A percentile compares a stretch with the other conserved stretches of the same genome.
These are phyloP conservation scores for Schrenkiella parvula DNA, from an alignment of 345 rosid species.

Conservation along the genomic window DNA sequence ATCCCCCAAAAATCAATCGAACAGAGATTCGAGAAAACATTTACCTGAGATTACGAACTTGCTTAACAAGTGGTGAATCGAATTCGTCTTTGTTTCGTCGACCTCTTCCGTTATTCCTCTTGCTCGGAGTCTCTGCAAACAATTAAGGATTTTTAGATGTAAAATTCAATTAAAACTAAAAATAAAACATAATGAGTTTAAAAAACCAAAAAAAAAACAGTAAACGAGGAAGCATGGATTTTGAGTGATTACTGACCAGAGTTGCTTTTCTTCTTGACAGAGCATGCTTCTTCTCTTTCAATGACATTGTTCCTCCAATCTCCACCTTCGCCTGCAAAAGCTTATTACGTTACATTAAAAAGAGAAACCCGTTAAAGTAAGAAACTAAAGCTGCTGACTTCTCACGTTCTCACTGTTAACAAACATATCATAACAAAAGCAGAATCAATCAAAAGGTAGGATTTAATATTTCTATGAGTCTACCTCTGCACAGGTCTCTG, in stretches of 20 bases:
- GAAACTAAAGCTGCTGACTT: constrained; percentile 43
- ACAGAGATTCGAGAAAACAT: background rate
- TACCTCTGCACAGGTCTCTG: constrained; percentile 8
- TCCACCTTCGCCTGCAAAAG: constrained; percentile 77
- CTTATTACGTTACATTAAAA: constrained; percentile 10
- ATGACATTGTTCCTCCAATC: constrained; percentile 65
- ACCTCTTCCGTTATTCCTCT: constrained; percentile 48
- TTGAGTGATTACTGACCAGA: constrained; percentile 58
- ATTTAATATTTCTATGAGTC: too few species aligned
- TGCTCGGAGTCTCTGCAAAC: constrained; percentile 48
- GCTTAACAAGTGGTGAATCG: constrained; percentile 58
- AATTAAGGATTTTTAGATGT: background rate
- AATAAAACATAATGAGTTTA: background rate
- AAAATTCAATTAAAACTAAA: background rate
- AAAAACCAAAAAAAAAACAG: background rate
- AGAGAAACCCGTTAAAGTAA: constrained; percentile 40
- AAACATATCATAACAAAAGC: constrained; percentile 16
- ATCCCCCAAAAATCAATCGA: background rate
- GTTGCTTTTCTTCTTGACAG: constrained; percentile 69
- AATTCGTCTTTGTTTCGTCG: constrained; percentile 55
- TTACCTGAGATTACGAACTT: constrained; percentile 64
- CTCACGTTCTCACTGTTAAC: constrained; percentile 14
- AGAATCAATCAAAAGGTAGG: background rate
- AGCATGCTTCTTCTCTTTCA: constrained; percentile 79
- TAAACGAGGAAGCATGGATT: background rate